Percentiles rank a stretch among this genome's conserved stretches.
Evolutionary conservation across 805 yeast genomes (phyloP).

Genomic region (Torulaspora gathmanii): DNA sequence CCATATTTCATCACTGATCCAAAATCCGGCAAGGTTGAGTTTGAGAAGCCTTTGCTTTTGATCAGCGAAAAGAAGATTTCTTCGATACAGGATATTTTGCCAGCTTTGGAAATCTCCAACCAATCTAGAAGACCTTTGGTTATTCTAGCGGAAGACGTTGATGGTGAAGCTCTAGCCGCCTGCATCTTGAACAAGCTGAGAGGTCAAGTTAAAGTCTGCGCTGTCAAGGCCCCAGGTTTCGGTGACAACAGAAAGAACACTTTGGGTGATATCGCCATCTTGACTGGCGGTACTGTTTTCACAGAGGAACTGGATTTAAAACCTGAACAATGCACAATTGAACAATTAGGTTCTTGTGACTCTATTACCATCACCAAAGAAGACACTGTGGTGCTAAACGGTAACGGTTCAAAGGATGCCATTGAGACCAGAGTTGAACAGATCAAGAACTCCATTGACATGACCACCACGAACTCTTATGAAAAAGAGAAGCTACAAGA

Average conservation of each 20-base stretch:
- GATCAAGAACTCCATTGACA: conserved; percentile 76
- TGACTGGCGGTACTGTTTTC: conserved; percentile 81
- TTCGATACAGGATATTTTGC: conserved; percentile 83
- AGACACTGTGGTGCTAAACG: conserved; percentile 90
- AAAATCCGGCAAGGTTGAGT: conserved; percentile 88
- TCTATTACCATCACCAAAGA: conserved; percentile 90
- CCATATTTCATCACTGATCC: conserved; percentile 95
- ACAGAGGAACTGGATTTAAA: conserved; percentile 93
- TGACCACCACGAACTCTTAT: conserved; percentile 70
- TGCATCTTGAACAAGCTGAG: conserved; percentile 94
- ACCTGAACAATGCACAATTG: conserved; percentile 90
- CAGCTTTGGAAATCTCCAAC: conserved; percentile 89
- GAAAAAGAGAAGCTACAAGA: conserved; percentile 96
- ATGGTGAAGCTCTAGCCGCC: conserved; percentile 98
- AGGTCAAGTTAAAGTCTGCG: conserved; percentile 97
- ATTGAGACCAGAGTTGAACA: conserved; percentile 87
- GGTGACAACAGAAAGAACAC: conserved; percentile 98
- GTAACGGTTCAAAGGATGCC: conserved; percentile 80
- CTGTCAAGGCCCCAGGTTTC: conserved; percentile 98
- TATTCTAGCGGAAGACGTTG: conserved; percentile 91
- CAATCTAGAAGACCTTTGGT: conserved; percentile 89
- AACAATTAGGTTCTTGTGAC: conserved; percentile 86
- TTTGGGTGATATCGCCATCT: conserved; percentile 89
- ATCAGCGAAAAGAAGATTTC: conserved; percentile 91
- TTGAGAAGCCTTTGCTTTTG: conserved; percentile 85